These are phyloP conservation scores for Penicillium sp. DNA, from an alignment of 2,329 filamentous ascomycete species.

Conservation along the genomic window DNA sequence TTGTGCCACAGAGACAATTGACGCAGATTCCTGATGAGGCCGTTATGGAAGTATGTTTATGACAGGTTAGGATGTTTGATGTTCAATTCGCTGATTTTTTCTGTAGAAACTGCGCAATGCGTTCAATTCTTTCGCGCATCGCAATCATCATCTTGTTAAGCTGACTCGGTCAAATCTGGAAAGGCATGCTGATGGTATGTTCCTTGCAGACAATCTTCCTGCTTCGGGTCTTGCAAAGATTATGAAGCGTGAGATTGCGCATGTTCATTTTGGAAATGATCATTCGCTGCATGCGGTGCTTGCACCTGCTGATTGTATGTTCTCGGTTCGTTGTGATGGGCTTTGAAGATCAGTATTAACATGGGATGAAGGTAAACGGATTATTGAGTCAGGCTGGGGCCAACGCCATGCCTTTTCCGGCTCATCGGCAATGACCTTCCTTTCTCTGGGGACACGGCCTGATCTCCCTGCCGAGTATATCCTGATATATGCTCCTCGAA, in stretches of 20 bases:
- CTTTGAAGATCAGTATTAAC: not conserved
- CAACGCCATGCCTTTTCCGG: constrained; percentile 59
- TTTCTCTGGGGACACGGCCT: constrained; percentile 18
- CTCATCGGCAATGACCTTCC: constrained; percentile 67
- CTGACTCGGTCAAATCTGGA: constrained; percentile 28
- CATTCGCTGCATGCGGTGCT: constrained; percentile 75
- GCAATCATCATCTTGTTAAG: constrained; percentile 32
- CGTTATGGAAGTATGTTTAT: constrained; percentile 26
- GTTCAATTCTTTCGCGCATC: constrained; percentile 24
- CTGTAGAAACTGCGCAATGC: constrained; percentile 27
- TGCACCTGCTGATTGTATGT: constrained; percentile 70
- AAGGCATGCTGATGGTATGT: constrained; percentile 27
- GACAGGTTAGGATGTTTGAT: not conserved
- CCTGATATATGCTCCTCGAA: constrained; percentile 38
- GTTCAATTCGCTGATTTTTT: not conserved
- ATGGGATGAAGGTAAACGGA: constrained; percentile 49
- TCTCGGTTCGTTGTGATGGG: not conserved
- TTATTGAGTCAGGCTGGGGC: constrained; percentile 76
- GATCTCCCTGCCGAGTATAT: constrained; percentile 31
- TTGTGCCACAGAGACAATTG: constrained; percentile 33
- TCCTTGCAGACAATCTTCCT: constrained; percentile 26
- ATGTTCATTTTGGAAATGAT: constrained; percentile 71
- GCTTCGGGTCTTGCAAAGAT: constrained; percentile 16
- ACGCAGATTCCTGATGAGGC: constrained; percentile 24
- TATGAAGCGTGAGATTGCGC: constrained; percentile 71